Evolutionary conservation across 768 basidiomycete species (phyloP), one percentile per base, ranked within the genome.

Genomic region (Macrolepiota albuminosa): DNA sequence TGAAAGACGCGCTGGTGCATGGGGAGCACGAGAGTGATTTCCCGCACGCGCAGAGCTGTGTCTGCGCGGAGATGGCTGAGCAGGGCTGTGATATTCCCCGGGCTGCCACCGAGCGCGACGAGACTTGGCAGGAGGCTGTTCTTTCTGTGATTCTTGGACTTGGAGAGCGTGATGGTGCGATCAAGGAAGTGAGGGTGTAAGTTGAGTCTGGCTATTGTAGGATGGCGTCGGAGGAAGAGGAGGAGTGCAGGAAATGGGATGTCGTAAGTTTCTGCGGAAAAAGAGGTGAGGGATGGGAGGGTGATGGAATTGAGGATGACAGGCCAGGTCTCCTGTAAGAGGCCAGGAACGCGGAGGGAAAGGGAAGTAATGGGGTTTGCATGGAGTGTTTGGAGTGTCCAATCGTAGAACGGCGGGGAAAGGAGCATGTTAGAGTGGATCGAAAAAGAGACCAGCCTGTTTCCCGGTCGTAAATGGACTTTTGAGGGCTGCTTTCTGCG

Each of bases 191-290:
- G 59, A 34, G 64, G 62, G 53, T 66, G 66, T 2, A 71, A 47
- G 33, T 62, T 54, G 45, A 72, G 58, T 6, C 46, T 61, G 40
- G 54, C 54, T 24, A 72, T 66, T 4, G 56, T 61, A 4, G 65
- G 64, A 59, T 72, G 71, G 47, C 71, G 69, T 2, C 39, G 59
- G n/a, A 71, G 59, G 50, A 72, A 72, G 48, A 37, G 13, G 43
- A 68, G 26, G 37, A 72, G 57, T 50, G 62, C 63, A 1, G 57
- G 48, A 29, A 71, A 69, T 29, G 61, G 24, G 51, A 67, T 66
- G 54, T 61, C 56, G 8, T 53, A 34, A 0, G 64, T 63, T 33
- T 63, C 58, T 45, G 64, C 54, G 9, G 66, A 57, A 24, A 72
- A 64, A 16, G 49, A 34, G 36, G 56, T 21, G 16, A 71, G 65